phyloP scores from a whole-genome alignment of 495 filamentous ascomycete species.

The Aspergillus haitiensis region DNA sequence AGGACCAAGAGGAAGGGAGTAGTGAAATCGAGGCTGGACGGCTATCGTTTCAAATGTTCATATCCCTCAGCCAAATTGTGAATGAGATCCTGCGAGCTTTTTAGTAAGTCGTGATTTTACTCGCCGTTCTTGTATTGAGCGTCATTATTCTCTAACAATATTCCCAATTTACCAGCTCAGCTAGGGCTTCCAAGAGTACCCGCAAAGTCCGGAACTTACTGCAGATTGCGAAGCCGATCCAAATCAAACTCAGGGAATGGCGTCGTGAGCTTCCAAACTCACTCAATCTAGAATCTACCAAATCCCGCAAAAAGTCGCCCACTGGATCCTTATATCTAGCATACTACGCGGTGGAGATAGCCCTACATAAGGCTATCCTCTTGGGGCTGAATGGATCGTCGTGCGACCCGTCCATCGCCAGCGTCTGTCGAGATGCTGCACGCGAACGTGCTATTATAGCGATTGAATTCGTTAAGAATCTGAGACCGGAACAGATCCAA shows the following conservation, averaged over 20 bases:
- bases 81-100: slow-evolving; percentile 13
- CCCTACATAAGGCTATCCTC: slow-evolving; percentile 9
- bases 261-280: slow-evolving; percentile 6
- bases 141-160: neutral
- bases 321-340: slow-evolving; percentile 8
- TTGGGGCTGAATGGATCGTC: slow-evolving; percentile 7
- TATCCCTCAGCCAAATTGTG: slow-evolving; percentile 9
- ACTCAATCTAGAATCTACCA: neutral
- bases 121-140: neutral
- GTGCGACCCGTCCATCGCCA: slow-evolving; percentile 5
- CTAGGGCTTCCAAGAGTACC: neutral
- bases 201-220: slow-evolving; percentile 4
- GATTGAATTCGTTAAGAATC: slow-evolving; percentile 10
- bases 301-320: slow-evolving; percentile 7
- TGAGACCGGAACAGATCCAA: slow-evolving; percentile 9
- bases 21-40: slow-evolving; percentile 9
- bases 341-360: slow-evolving; percentile 8
- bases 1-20: slow-evolving; percentile 9
- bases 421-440: slow-evolving; percentile 7
- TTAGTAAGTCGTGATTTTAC: neutral
- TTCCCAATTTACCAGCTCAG: neutral
- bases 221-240: slow-evolving; percentile 10
- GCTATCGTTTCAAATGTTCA: slow-evolving; percentile 8
- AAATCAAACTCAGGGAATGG: slow-evolving; percentile 9
- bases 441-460: slow-evolving; percentile 7